Conservation (phyloP, 1,139 yeast genomes). For the Protomyces gravidus region DNA sequence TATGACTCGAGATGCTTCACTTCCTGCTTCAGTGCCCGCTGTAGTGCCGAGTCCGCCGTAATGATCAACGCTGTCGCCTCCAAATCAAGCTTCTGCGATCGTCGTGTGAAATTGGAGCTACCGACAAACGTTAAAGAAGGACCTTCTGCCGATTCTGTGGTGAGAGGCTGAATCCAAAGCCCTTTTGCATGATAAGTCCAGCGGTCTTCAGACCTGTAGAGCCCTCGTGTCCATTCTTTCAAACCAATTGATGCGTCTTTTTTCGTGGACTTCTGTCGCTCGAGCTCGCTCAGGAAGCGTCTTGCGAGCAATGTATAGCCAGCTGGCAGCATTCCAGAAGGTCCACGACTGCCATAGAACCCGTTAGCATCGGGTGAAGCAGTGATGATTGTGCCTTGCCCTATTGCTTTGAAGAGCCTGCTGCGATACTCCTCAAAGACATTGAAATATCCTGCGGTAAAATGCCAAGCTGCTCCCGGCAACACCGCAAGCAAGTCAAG, state of each 20-base stretch:
- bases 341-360: slow-evolving; percentile 77
- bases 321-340: slow-evolving; percentile 76
- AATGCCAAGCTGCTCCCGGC: slow-evolving; percentile 65
- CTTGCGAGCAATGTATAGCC: slow-evolving; percentile 79
- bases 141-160: slow-evolving; percentile 41
- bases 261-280: slow-evolving; percentile 41
- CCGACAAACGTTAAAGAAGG: slow-evolving; percentile 20
- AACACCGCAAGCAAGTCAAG: slow-evolving; percentile 52
- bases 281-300: slow-evolving; percentile 58
- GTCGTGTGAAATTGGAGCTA: slow-evolving; percentile 49
- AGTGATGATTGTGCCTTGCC: slow-evolving; percentile 70
- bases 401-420: slow-evolving; percentile 56
- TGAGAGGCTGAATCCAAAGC: slow-evolving; percentile 58
- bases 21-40: slow-evolving; percentile 57
- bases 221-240: slow-evolving; percentile 82
- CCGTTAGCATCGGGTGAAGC: slow-evolving; percentile 65
- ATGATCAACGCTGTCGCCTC: slow-evolving; percentile 80
- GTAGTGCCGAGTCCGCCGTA: slow-evolving; percentile 62
- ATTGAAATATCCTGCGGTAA: slow-evolving; percentile 96
- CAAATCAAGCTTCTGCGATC: slow-evolving; percentile 82
- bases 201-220: slow-evolving; percentile 73
- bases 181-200: slow-evolving; percentile 99
- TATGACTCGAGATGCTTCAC: slow-evolving; percentile 53
- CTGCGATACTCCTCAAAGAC: slow-evolving; percentile 70
- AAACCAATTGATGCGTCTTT: slow-evolving; percentile 49